A percentile compares a stretch with the other conserved stretches of the same genome.
These are phyloP conservation scores for Alternaria sp. DNA, from an alignment of 2,329 filamentous ascomycete species.

Conservation along the genomic window DNA sequence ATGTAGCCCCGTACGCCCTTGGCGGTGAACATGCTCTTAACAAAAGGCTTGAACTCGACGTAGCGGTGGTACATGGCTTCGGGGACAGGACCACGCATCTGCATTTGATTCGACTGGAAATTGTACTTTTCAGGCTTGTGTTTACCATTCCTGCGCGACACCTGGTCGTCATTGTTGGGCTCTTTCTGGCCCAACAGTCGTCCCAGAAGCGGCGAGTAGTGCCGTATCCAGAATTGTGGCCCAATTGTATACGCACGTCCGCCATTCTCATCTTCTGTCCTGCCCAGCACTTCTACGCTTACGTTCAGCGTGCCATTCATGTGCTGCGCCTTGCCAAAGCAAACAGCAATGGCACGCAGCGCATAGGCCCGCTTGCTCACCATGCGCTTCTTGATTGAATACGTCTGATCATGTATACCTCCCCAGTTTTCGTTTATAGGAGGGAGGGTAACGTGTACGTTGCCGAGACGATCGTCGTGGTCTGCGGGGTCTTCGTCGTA, in stretches of 20 bases:
- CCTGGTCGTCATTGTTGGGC: constrained; percentile 51
- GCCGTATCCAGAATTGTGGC: constrained; percentile 78
- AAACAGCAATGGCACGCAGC: constrained; percentile 71
- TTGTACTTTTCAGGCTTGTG: constrained; percentile 74
- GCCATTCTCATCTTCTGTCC: constrained; percentile 70
- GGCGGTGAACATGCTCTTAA: constrained; percentile 85
- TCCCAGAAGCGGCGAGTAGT: constrained; percentile 89
- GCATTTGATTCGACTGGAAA: constrained; percentile 93
- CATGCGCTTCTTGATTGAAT: constrained; percentile 80
- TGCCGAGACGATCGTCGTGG: constrained; percentile 86
- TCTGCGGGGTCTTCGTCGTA: constrained; percentile 92
- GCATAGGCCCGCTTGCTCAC: constrained; percentile 88
- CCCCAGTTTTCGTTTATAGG: constrained; percentile 70
- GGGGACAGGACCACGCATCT: constrained; percentile 84
- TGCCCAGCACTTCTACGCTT: constrained; percentile 79
- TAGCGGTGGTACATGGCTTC: constrained; percentile 85
- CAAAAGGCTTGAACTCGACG: constrained; percentile 90
- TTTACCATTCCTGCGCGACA: constrained; percentile 53
- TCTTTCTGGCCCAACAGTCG: constrained; percentile 74
- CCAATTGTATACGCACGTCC: constrained; percentile 81
- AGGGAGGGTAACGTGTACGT: constrained; percentile 75
- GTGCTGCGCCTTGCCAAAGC: constrained; percentile 68
- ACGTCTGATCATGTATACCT: constrained; percentile 71
- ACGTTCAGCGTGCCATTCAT: constrained; percentile 76
- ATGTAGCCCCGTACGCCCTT: constrained; percentile 80